Conservation (phyloP, 2,329 filamentous ascomycete genomes). For the Chaetomium strumarium region DNA sequence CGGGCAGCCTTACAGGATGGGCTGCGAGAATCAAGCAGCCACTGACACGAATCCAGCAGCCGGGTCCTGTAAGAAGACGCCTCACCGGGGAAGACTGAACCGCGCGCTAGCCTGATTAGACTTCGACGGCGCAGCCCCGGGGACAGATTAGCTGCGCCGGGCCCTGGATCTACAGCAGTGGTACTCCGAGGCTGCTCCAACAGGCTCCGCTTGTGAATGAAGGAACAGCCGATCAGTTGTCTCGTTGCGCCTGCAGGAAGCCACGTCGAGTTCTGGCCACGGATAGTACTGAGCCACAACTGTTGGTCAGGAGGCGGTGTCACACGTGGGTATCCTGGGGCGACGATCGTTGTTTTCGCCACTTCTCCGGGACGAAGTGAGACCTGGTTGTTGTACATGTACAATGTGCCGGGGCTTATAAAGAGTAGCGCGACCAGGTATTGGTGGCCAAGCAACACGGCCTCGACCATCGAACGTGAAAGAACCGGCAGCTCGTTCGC, state of each 20-base stretch:
- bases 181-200: constrained; percentile 8
- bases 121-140: constrained; percentile 7
- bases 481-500: too few relatives aligned
- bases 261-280: constrained; percentile 13
- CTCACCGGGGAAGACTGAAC: constrained; percentile 15
- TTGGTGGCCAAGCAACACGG: background rate
- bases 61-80: constrained; percentile 19
- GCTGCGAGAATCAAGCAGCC: constrained; percentile 13
- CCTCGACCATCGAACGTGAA: background rate
- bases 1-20: constrained; percentile 15
- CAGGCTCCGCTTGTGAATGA: background rate
- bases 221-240: constrained; percentile 4
- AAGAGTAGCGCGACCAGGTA: background rate
- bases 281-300: constrained; percentile 3
- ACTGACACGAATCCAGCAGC: constrained; percentile 21
- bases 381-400: background rate
- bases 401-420: background rate
- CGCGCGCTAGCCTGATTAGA: constrained; percentile 6
- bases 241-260: constrained; percentile 20
- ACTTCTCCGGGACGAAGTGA: too few relatives aligned
- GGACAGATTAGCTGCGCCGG: background rate
- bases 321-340: constrained; percentile 10
- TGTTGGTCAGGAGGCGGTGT: constrained; percentile 10
- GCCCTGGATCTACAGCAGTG: constrained; percentile 3
- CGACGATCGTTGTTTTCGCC: background rate